Percentiles rank a stretch among this genome's conserved stretches.
Conservation (phyloP, 2,329 filamentous ascomycete species). For the Geoglossum cookeanum region DNA sequence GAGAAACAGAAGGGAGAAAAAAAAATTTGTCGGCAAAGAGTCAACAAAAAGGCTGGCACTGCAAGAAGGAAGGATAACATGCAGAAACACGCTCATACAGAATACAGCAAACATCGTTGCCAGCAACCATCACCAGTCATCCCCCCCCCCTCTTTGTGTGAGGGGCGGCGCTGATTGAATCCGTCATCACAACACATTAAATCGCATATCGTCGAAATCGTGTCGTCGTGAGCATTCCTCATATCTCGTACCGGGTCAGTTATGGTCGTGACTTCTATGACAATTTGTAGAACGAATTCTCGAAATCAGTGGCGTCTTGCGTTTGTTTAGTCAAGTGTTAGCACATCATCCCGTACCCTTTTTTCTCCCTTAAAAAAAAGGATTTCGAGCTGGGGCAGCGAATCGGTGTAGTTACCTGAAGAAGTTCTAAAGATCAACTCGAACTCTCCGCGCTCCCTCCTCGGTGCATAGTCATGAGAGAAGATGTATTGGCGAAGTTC, state of each 20-base stretch:
- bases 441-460: background rate
- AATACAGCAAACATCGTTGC: background rate
- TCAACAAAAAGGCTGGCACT: too few species aligned
- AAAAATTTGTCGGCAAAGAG: too few species aligned
- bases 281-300: background rate
- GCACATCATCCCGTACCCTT: background rate
- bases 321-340: background rate
- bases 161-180: background rate
- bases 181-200: background rate
- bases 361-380: too few species aligned
- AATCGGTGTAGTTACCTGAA: background rate
- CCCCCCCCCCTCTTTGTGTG: too few species aligned
- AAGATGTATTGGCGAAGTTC: slow-evolving; percentile 3
- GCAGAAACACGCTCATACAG: background rate
- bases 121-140: background rate
- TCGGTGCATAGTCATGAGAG: slow-evolving; percentile 1
- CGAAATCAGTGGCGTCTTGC: background rate
- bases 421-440: background rate
- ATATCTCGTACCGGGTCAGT: slow-evolving; percentile 1
- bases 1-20: background rate
- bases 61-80: background rate
- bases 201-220: background rate
- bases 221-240: background rate
- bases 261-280: slow-evolving; percentile 1
- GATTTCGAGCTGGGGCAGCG: background rate